Percentiles rank a stretch among this genome's conserved stretches.
phyloP scores from a whole-genome alignment of 495 filamentous ascomycete species.

The Physcia stellaris region DNA sequence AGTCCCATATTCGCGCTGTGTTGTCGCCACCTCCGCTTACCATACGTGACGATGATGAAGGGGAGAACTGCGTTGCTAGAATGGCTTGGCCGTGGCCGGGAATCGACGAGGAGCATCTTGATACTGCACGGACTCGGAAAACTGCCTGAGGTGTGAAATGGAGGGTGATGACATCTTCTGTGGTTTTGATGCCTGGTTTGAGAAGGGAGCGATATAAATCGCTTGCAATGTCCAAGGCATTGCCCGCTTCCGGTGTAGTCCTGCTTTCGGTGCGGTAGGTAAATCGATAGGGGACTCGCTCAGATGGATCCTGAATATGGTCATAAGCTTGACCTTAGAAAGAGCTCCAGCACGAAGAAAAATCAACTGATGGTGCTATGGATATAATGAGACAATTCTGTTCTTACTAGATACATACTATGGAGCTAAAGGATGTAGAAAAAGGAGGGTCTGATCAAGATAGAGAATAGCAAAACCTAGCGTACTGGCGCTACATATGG shows the following conservation, averaged over 20 bases:
- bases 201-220: slow-evolving; percentile 65
- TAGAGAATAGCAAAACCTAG: too few species aligned
- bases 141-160: slow-evolving; percentile 85
- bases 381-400: too few species aligned
- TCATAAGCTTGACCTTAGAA: too few species aligned
- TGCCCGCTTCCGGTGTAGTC: slow-evolving; percentile 38
- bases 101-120: slow-evolving; percentile 77
- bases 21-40: slow-evolving; percentile 84
- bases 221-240: slow-evolving; percentile 42
- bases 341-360: too few species aligned
- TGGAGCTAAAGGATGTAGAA: too few species aligned
- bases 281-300: slow-evolving; percentile 81
- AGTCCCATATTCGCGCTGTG: slow-evolving; percentile 91
- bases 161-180: slow-evolving; percentile 63
- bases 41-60: slow-evolving; percentile 62
- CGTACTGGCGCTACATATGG: too few species aligned
- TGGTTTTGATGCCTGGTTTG: slow-evolving; percentile 45
- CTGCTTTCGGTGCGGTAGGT: slow-evolving; percentile 43
- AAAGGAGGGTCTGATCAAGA: too few species aligned
- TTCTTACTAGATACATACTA: too few species aligned
- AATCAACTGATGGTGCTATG: too few species aligned
- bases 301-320: slow-evolving; percentile 62
- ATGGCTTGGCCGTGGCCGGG: slow-evolving; percentile 88
- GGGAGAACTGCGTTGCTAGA: slow-evolving; percentile 78
- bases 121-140: slow-evolving; percentile 85